phyloP scores from a whole-genome alignment of 768 basidiomycete genomes.

The Mycena metata region DNA sequence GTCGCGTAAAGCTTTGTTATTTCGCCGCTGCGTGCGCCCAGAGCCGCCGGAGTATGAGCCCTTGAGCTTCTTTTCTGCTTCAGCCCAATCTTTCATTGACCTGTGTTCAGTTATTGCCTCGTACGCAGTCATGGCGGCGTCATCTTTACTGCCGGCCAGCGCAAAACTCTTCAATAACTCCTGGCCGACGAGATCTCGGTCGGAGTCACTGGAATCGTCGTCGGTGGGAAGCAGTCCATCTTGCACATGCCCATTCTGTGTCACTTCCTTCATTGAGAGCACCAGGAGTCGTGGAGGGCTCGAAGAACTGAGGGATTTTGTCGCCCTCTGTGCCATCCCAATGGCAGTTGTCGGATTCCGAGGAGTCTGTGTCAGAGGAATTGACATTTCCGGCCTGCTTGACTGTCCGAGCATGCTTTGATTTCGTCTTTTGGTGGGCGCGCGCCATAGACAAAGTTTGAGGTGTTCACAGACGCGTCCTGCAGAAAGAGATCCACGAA shows the following conservation, averaged over 20 bases:
- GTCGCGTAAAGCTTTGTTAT: background rate
- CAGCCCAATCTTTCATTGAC: background rate
- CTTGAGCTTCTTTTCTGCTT: background rate
- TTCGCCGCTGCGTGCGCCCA: background rate
- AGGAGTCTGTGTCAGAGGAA: background rate
- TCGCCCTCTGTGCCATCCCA: slow-evolving; percentile 8
- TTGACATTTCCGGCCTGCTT: too few species aligned
- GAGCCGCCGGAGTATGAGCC: background rate
- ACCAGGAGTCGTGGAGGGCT: too few species aligned
- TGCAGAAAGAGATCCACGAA: too few species aligned
- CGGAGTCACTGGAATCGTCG: background rate
- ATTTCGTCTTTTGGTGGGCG: too few species aligned
- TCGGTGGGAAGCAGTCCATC: background rate
- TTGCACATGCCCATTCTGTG: slow-evolving; percentile 3
- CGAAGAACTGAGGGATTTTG: slow-evolving; percentile 12
- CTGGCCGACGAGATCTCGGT: background rate
- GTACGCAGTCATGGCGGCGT: background rate
- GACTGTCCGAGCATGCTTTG: too few species aligned
- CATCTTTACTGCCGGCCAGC: background rate
- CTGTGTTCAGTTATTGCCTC: background rate
- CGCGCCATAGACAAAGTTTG: too few species aligned
- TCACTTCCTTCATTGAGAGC: background rate
- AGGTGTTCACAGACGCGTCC: too few species aligned
- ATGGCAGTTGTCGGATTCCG: slow-evolving; percentile 4
- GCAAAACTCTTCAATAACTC: background rate